A percentile compares a stretch with the other conserved stretches of the same genome.
phyloP scores from a whole-genome alignment of 2,329 filamentous ascomycete species.

The Colletotrichum sp. region DNA sequence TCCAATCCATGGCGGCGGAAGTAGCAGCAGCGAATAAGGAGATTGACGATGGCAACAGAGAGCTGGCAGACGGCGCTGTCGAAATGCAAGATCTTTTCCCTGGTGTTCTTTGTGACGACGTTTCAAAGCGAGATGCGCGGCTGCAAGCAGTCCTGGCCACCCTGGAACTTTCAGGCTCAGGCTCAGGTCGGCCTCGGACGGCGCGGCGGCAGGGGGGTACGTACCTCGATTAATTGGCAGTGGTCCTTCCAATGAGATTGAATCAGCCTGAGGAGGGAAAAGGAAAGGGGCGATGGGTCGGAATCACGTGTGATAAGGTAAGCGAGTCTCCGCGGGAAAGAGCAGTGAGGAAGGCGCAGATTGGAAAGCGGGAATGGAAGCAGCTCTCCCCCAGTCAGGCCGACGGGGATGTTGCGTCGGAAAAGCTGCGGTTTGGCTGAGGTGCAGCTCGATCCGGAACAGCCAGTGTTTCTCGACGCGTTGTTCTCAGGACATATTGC shows the following conservation, averaged over 20 bases:
- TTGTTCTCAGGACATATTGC: not conserved
- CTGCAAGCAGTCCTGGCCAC: slow-evolving; percentile 14
- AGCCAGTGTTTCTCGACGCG: not conserved
- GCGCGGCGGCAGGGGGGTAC: slow-evolving; percentile 15
- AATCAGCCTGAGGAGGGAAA: not conserved
- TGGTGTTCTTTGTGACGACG: slow-evolving; percentile 17
- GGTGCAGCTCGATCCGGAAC: not conserved
- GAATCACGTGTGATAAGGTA: not conserved
- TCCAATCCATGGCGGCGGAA: slow-evolving; percentile 75
- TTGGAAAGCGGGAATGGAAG: not conserved
- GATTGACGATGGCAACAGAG: not conserved
- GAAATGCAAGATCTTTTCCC: not conserved
- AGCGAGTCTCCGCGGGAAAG: not conserved
- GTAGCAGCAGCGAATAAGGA: not conserved
- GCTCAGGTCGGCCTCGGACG: slow-evolving; percentile 14
- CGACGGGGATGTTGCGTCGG: not conserved
- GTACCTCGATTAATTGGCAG: not conserved
- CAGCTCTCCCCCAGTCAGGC: not conserved
- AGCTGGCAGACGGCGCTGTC: not conserved
- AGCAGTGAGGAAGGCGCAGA: not conserved
- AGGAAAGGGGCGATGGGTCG: not conserved
- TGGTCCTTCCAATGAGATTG: not conserved
- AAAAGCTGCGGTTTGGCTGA: not conserved
- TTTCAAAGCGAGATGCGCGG: slow-evolving; percentile 17
- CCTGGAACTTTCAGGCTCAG: slow-evolving; percentile 22